These are phyloP conservation scores for Hyphodiscus hymeniophilus DNA, from an alignment of 495 filamentous ascomycete genomes.

Conservation along the genomic window DNA sequence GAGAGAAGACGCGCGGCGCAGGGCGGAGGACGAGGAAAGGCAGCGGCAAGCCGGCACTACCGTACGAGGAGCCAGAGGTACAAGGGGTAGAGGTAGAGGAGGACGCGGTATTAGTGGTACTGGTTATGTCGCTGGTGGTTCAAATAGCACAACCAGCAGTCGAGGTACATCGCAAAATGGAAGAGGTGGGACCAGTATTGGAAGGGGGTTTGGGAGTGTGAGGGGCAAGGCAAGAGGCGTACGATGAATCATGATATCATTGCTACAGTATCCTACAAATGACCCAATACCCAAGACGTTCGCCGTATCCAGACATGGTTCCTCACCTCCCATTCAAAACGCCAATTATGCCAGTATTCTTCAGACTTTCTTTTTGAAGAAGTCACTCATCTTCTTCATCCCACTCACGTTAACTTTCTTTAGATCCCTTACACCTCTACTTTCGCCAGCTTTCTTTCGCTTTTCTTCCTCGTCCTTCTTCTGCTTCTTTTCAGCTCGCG, in stretches of 20 bases:
- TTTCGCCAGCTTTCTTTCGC: constrained; percentile 58
- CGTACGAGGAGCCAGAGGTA: constrained; percentile 27
- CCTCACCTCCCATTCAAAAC: not conserved
- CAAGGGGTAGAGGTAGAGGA: constrained; percentile 37
- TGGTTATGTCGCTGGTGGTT: constrained; percentile 40
- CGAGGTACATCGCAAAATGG: constrained; percentile 16
- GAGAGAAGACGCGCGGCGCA: constrained; percentile 58
- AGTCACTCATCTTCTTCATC: constrained; percentile 96
- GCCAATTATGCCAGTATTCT: constrained; percentile 2
- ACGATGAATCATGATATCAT: constrained; percentile 9
- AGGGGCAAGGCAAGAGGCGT: constrained; percentile 26
- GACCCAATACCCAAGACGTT: not conserved
- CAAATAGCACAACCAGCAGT: constrained; percentile 11
- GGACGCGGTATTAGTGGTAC: constrained; percentile 29
- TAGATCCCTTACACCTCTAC: constrained; percentile 64
- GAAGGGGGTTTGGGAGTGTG: constrained; percentile 20
- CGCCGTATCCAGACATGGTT: not conserved
- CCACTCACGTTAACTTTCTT: constrained; percentile 83
- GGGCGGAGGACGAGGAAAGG: constrained; percentile 66
- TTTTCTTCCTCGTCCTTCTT: constrained; percentile 56
- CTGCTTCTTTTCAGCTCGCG: constrained; percentile 68
- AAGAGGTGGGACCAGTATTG: constrained; percentile 6
- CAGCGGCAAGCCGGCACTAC: constrained; percentile 37
- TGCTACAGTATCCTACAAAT: not conserved
- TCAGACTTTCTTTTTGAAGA: constrained; percentile 65